These are phyloP conservation scores for Moelleriella libera DNA, from an alignment of 2,329 filamentous ascomycete species.

Conservation along the genomic window DNA sequence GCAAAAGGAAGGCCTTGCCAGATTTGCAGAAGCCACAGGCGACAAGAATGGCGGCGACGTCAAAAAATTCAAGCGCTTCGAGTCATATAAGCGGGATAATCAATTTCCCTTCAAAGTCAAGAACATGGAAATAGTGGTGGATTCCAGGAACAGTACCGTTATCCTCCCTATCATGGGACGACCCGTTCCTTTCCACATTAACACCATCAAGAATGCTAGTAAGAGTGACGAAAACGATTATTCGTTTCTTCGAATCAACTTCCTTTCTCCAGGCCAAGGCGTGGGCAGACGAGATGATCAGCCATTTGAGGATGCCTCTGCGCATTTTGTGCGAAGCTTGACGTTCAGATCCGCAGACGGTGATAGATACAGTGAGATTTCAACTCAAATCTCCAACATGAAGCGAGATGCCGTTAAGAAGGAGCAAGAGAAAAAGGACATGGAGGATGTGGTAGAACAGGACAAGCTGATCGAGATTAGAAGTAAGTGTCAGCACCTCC, in stretches of 20 bases:
- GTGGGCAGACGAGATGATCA: slow-evolving; percentile 95
- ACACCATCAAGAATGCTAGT: slow-evolving; percentile 96
- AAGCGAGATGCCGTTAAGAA: slow-evolving; percentile 85
- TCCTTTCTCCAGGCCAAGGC: slow-evolving; percentile 91
- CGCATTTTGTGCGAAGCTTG: slow-evolving; percentile 89
- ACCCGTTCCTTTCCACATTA: slow-evolving; percentile 93
- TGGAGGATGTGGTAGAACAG: slow-evolving; percentile 98
- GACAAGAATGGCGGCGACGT: slow-evolving; percentile 81
- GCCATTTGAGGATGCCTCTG: slow-evolving; percentile 89
- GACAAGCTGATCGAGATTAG: slow-evolving; percentile 92
- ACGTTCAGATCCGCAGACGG: slow-evolving; percentile 89
- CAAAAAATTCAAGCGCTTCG: slow-evolving; percentile 98
- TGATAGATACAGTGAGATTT: slow-evolving; percentile 78
- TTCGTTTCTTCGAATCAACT: slow-evolving; percentile 90
- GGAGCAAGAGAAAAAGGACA: slow-evolving; percentile 97
- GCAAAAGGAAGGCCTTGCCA: slow-evolving; percentile 71
- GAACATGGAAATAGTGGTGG: slow-evolving; percentile 80
- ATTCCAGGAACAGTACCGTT: slow-evolving; percentile 78
- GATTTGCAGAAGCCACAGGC: slow-evolving; percentile 74
- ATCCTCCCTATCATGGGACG: slow-evolving; percentile 95
- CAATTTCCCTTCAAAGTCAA: slow-evolving; percentile 74
- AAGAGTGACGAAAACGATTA: slow-evolving; percentile 94
- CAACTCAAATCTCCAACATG: slow-evolving; percentile 86
- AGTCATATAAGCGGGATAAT: slow-evolving; percentile 97
- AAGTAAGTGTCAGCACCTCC: slow-evolving; percentile 39